These are phyloP conservation scores for Adansonia madagascariensis DNA, from an alignment of 441 rosid genomes.

Conservation along the genomic window DNA sequence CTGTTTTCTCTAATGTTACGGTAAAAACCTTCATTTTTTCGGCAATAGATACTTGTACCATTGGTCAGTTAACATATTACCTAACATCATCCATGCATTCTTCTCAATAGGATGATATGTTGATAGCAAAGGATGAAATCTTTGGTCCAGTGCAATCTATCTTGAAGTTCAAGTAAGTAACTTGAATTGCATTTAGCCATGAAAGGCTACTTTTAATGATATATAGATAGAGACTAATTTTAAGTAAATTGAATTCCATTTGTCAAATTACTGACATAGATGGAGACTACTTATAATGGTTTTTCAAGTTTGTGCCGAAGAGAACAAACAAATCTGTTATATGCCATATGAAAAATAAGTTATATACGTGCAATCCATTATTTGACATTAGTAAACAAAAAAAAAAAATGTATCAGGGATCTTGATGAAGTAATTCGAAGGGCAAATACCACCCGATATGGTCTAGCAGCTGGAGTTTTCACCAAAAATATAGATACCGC, in stretches of 20 bases:
- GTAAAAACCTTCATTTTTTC: conserved; percentile 34
- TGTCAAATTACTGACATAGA: neutral
- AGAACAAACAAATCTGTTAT: too few relatives aligned
- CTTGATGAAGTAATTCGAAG: conserved; percentile 67
- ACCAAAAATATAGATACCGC: conserved; percentile 66
- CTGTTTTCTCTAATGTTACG: conserved; percentile 85
- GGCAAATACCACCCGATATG: conserved; percentile 66
- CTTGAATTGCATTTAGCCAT: neutral
- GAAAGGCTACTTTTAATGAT: too few relatives aligned
- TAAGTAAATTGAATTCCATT: too few relatives aligned
- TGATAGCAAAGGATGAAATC: conserved; percentile 83
- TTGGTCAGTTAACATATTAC: neutral
- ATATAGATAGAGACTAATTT: too few relatives aligned
- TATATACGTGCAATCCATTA: neutral
- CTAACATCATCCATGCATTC: neutral
- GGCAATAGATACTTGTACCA: neutral
- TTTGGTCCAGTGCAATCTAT: conserved; percentile 93
- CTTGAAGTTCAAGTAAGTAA: conserved; percentile 76
- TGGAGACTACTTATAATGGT: too few relatives aligned
- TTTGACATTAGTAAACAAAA: neutral
- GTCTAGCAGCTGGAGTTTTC: conserved; percentile 85
- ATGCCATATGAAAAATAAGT: neutral
- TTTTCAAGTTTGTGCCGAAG: too few relatives aligned
- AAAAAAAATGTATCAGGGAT: conserved; percentile 44
- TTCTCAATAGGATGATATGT: conserved; percentile 65